Base-by-base conservation (phyloP, 495 filamentous ascomycete species). In the Annulohypoxylon maeteangense region DNA sequence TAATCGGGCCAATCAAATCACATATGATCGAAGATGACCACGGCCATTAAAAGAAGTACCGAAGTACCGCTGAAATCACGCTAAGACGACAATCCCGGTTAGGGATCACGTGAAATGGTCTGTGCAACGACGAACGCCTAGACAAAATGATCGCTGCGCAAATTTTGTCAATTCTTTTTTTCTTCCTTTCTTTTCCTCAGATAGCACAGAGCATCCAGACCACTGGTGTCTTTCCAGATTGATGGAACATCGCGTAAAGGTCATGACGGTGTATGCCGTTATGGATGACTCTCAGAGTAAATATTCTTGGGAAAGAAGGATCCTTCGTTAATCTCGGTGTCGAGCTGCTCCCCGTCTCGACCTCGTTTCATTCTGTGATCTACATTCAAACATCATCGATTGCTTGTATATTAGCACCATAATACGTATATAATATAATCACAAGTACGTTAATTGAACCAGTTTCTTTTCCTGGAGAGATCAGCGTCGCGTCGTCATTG, bases 311-410 rank as follows among this genome's bases (percentile, higher is more conserved):
- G 79, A 72, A 74, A 67, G 74, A 81, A 70, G 74, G 84, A 85
- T 87, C 85, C 83, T 80, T 87, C 85, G 84, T 87, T 87, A 87
- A 87, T 87, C 85, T 82, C 85, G 80, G 76, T 78, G 78, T 78
- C 82, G 80, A 79, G 78, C 75, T 73, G 74, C 62, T 81, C 67
- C 27, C 84, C 66, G 79, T 86, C 82, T 85, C 82, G 79, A 78
- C 76, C 70, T 78, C 79, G 85, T 87, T 87, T 87, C 85, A 86
- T 83, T 81, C 76, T 82, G 82, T 82, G 85, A 87, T 86, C 85
- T 84, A 87, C 82, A 87, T 83, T 76, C 66, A 20, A 16, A 16
- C 14, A 16, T 55, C 10, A 12, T n/a, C n/a, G 6, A 29, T 6
- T 29, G 2, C 27, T 2, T 29, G 27, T 29, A 29, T 29, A 29